phyloP scores from a whole-genome alignment of 768 basidiomycete genomes.

The Leccinum longicurvipes region DNA sequence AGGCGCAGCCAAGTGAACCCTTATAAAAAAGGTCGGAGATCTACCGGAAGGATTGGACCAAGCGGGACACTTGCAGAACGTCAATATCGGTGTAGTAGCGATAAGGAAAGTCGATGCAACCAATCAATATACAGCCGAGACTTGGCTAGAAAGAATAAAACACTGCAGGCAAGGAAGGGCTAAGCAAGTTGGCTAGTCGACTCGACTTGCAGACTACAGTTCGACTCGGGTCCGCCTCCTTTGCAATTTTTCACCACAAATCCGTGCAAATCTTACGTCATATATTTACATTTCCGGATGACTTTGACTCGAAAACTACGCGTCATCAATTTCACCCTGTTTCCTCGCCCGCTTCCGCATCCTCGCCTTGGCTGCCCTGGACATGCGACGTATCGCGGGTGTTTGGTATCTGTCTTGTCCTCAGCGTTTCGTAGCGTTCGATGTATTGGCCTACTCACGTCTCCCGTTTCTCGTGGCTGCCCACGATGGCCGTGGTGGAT shows the following conservation, averaged over 20 bases:
- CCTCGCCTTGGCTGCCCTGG: constrained; percentile 56
- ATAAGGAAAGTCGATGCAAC: constrained; percentile 21
- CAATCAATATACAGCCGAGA: constrained; percentile 16
- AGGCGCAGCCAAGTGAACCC: constrained; percentile 33
- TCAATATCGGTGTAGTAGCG: constrained; percentile 17
- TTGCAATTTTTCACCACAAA: constrained; percentile 16
- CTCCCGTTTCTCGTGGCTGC: constrained; percentile 32
- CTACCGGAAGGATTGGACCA: constrained; percentile 25
- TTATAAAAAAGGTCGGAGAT: constrained; percentile 39
- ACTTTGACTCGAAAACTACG: constrained; percentile 18
- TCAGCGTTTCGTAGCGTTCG: constrained; percentile 4
- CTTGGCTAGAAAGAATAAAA: constrained; percentile 13
- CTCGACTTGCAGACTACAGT: constrained; percentile 4
- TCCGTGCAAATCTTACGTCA: constrained; percentile 23
- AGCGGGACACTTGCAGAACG: constrained; percentile 17
- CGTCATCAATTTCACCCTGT: too few species aligned
- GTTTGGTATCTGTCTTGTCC: constrained; percentile 50
- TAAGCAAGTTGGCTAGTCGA: neutral
- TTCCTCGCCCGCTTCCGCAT: constrained; percentile 44
- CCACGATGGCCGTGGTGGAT: constrained; percentile 42
- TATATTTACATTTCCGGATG: constrained; percentile 8
- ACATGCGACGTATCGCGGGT: constrained; percentile 49
- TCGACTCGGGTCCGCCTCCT: constrained; percentile 1
- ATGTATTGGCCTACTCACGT: constrained; percentile 33
- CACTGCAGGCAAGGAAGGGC: neutral